These are phyloP conservation scores for Glarea lozoyensis DNA, from an alignment of 495 filamentous ascomycete genomes.

Conservation along the genomic window DNA sequence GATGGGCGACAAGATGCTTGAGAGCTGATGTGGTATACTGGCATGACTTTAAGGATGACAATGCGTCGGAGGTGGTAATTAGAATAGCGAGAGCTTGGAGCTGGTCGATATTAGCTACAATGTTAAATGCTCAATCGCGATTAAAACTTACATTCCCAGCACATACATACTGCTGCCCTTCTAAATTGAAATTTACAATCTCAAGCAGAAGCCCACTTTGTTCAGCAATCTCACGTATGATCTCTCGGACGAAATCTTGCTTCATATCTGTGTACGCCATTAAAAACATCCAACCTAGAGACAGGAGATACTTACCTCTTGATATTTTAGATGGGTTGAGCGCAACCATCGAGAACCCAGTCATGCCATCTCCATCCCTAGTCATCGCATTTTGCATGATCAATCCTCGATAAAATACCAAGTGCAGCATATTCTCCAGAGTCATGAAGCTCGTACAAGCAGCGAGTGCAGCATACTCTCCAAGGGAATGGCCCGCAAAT, in stretches of 20 bases:
- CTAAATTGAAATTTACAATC: slow-evolving; percentile 35
- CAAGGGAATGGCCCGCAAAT: neutral
- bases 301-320: neutral
- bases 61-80: neutral
- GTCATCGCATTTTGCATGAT: neutral
- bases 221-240: neutral
- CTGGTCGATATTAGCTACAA: neutral
- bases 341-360: neutral
- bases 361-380: neutral
- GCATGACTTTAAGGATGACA: neutral
- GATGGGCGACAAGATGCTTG: neutral
- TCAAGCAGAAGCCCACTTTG: slow-evolving; percentile 1
- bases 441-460: neutral
- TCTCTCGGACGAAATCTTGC: neutral
- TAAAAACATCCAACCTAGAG: neutral
- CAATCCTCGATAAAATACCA: neutral
- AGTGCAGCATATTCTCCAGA: neutral
- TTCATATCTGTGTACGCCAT: neutral
- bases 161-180: slow-evolving; percentile 34
- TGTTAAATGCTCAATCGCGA: neutral
- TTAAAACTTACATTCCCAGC: slow-evolving; percentile 19
- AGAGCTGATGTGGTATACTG: neutral
- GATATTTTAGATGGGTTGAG: neutral
- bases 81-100: neutral
- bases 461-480: neutral